These are phyloP conservation scores for Cyclocybe aegerita DNA, from an alignment of 768 basidiomycete species.

Conservation along the genomic window DNA sequence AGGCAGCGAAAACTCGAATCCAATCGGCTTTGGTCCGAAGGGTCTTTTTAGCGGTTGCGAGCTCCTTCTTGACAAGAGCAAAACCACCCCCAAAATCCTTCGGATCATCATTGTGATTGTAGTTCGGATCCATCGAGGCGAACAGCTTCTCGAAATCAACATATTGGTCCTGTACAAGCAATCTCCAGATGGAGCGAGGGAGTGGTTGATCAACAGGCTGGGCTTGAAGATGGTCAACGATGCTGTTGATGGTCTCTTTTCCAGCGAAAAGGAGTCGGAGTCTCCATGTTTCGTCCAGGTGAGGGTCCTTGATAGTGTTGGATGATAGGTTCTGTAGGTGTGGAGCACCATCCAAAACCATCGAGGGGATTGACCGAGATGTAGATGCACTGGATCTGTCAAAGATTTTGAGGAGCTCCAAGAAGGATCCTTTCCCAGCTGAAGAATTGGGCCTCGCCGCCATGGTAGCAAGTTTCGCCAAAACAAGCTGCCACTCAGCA, in stretches of 20 bases:
- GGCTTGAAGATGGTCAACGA: not conserved
- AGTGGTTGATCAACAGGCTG: not conserved
- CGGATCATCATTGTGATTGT: not conserved
- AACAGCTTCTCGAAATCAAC: conserved; percentile 2
- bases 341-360: too few species aligned
- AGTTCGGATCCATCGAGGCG: not conserved
- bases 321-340: too few species aligned
- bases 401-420: too few species aligned
- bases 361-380: too few species aligned
- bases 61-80: conserved; percentile 1
- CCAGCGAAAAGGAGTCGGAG: not conserved
- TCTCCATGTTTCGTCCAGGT: not conserved
- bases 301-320: too few species aligned
- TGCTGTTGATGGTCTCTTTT: not conserved
- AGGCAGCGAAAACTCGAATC: conserved; percentile 12
- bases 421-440: too few species aligned
- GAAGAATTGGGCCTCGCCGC: too few species aligned
- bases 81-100: conserved; percentile 2
- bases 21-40: conserved; percentile 8
- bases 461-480: too few species aligned
- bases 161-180: conserved; percentile 2
- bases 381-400: too few species aligned
- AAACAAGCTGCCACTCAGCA: too few species aligned
- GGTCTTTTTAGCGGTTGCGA: not conserved
- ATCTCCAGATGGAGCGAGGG: conserved; percentile 1